Evolutionary conservation across 768 basidiomycete species (phyloP).

Genomic region (Brasilioporus rufonigricans): DNA sequence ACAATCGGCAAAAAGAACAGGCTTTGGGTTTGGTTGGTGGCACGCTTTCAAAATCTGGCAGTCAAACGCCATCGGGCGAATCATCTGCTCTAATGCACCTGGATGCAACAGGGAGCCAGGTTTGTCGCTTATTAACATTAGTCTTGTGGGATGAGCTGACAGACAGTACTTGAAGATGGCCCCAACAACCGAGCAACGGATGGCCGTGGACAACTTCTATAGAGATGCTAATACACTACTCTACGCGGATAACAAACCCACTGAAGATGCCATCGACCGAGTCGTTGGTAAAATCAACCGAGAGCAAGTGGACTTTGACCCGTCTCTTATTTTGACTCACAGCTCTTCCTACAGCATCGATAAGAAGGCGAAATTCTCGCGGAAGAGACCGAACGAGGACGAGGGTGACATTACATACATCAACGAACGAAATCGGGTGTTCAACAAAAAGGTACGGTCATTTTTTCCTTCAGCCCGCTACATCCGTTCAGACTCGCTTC

Average conservation of each 20-base stretch:
- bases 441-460: conserved; percentile 85
- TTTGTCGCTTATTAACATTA: conserved; percentile 24
- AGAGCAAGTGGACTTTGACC: conserved; percentile 60
- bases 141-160: conserved; percentile 6
- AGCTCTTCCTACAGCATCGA: conserved; percentile 57
- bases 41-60: conserved; percentile 47
- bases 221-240: conserved; percentile 90
- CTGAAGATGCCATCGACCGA: conserved; percentile 92
- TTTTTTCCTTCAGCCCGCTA: not conserved
- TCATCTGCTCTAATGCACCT: conserved; percentile 47
- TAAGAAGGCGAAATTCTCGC: conserved; percentile 85
- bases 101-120: conserved; percentile 45
- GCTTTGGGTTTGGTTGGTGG: conserved; percentile 74
- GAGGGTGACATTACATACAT: conserved; percentile 98
- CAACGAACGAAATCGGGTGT: conserved; percentile 96
- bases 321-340: not conserved
- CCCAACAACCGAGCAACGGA: conserved; percentile 57
- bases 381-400: conserved; percentile 87
- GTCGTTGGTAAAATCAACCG: conserved; percentile 88
- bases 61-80: conserved; percentile 29
- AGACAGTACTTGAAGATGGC: conserved; percentile 37
- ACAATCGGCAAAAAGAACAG: conserved; percentile 87
- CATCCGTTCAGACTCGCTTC: conserved; percentile 2
- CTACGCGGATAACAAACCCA: conserved; percentile 94
- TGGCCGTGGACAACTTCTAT: conserved; percentile 81